Evolutionary conservation across 306 rosid species (phyloP), one percentile per base, ranked within the genome.

Genomic region (Vigna nakashimae): DNA sequence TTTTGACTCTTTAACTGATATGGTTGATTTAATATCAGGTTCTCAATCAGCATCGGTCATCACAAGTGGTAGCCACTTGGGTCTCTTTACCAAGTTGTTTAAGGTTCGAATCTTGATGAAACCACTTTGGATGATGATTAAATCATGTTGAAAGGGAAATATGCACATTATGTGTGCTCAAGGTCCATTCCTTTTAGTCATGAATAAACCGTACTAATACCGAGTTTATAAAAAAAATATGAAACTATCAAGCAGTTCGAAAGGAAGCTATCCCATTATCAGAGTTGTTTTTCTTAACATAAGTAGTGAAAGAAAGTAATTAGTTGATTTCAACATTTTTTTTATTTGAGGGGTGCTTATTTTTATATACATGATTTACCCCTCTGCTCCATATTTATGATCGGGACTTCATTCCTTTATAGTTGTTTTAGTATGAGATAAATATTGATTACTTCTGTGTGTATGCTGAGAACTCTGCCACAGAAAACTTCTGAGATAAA

Each of bases 391-490:
- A 32, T 63, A 18, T 58, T 49, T 52, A 42, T 30, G 56, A 45
- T 42, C 50, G 14, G 46, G 7, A 69, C 18, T 22, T 46, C 51
- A 66, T 8, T 76, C 34, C 36, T 11, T 83, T 68, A 1, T 74
- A 60, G 48, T 74, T 36, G 24, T 65, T 77, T 6, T 79, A 79
- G 14, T 12, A 58, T 6, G 28, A 63, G 56, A 58, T 76, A 75
- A 64, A 17, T 73, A n/a, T 43, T 64, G 69, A 34, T 46, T 80
- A 74, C 65, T 64, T 56, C 78, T 69, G 55, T 80, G 42, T 76
- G 83, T 65, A 76, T 76, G 88, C 85, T 85, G 89, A 48, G 59
- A 74, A 74, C 65, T 5, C 17, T 30, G 42, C 50, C 16, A 15
- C 13, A 60, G 14, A 22, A 71, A 43, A 72, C 10, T 40, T 68